These are phyloP conservation scores for Suillus tomentosus DNA, from an alignment of 768 basidiomycete genomes.

Conservation along the genomic window DNA sequence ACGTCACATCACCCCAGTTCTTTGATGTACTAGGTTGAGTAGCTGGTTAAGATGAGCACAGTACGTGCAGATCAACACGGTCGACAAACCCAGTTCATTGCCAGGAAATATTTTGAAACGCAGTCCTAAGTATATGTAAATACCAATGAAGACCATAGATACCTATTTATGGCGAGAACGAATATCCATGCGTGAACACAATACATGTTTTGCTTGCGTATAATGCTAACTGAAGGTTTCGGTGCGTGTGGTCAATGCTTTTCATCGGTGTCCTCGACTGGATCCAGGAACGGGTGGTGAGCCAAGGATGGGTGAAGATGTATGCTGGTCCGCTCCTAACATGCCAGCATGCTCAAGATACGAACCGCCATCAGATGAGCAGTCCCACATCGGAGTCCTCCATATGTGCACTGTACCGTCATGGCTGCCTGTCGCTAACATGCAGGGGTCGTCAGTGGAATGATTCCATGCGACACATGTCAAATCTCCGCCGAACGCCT, in stretches of 20 bases:
- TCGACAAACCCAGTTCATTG: neutral
- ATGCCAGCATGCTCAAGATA: slow-evolving; percentile 24
- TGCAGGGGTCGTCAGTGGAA: slow-evolving; percentile 47
- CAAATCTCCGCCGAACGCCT: slow-evolving; percentile 64
- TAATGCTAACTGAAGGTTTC: neutral
- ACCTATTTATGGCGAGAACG: neutral
- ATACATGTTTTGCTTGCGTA: neutral
- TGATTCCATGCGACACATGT: slow-evolving; percentile 84
- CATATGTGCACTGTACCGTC: slow-evolving; percentile 78
- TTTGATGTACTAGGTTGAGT: neutral
- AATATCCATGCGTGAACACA: neutral
- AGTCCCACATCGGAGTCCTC: slow-evolving; percentile 45
- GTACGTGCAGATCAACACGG: neutral
- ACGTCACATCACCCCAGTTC: neutral
- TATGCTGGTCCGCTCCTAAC: neutral
- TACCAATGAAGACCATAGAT: neutral
- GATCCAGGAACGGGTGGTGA: neutral
- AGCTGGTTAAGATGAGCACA: neutral
- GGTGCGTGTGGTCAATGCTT: neutral
- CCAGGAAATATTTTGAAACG: neutral
- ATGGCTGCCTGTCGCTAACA: slow-evolving; percentile 74
- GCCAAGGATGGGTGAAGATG: neutral
- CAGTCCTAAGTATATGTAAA: neutral
- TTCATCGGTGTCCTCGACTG: neutral
- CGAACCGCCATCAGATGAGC: slow-evolving; percentile 26